phyloP scores from a whole-genome alignment of 148 eudicot genomes.

The Beta vulgaris region DNA sequence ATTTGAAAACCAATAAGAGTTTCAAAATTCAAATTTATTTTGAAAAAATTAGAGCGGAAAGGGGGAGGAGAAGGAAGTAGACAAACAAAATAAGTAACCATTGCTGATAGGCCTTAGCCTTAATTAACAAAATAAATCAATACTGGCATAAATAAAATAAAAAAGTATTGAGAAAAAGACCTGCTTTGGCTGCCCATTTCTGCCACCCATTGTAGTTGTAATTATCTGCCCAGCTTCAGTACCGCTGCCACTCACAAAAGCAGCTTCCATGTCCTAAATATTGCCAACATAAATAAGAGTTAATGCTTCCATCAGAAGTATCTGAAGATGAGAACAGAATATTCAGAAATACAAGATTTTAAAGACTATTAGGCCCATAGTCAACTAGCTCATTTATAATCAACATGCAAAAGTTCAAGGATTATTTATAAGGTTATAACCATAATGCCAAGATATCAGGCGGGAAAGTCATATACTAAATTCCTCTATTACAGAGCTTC shows the following conservation, averaged over 20 bases:
- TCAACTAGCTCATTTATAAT: neutral
- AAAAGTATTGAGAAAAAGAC: conserved; percentile 37
- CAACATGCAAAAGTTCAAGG: neutral
- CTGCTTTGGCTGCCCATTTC: conserved; percentile 76
- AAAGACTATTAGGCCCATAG: neutral
- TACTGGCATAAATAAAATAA: neutral
- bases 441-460: neutral
- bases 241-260: conserved; percentile 69
- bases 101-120: neutral
- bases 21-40: neutral
- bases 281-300: neutral
- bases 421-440: neutral
- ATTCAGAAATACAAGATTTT: neutral
- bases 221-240: conserved; percentile 88
- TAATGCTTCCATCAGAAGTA: neutral
- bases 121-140: neutral
- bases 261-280: conserved; percentile 61
- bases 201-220: conserved; percentile 63
- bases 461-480: neutral
- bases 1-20: neutral
- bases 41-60: neutral
- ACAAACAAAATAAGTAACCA: neutral
- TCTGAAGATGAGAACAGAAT: neutral
- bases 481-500: neutral
- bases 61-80: neutral